These are phyloP conservation scores for Ampelocalamus luodianensis DNA, from an alignment of 176 grass and related monocot species.

Conservation along the genomic window DNA sequence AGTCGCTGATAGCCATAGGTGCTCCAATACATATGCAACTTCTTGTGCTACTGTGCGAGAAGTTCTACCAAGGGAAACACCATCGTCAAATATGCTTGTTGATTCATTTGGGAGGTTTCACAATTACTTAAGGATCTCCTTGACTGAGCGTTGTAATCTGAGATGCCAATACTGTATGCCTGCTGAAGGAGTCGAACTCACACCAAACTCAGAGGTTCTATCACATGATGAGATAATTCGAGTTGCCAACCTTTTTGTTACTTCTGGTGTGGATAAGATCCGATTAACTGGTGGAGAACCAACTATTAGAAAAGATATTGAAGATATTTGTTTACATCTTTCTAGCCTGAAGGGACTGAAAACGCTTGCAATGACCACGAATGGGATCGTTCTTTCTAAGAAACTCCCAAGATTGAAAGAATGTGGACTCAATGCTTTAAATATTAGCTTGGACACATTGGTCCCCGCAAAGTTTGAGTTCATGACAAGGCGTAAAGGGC, in stretches of 20 bases:
- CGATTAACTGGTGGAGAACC: constrained; percentile 86
- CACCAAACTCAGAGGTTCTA: constrained; percentile 70
- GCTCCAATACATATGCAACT: constrained; percentile 48
- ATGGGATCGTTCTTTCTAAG: constrained; percentile 79
- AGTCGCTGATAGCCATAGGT: background rate
- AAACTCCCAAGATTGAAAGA: constrained; percentile 91
- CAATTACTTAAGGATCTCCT: constrained; percentile 83
- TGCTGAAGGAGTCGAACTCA: constrained; percentile 79
- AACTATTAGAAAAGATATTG: constrained; percentile 87
- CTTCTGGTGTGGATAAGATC: constrained; percentile 90
- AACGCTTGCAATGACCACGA: constrained; percentile 91
- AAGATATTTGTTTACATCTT: constrained; percentile 86
- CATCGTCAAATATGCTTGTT: constrained; percentile 65
- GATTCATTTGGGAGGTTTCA: constrained; percentile 93
- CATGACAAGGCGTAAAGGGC: constrained; percentile 94
- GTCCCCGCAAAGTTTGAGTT: constrained; percentile 95
- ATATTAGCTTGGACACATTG: constrained; percentile 95
- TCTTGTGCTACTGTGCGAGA: constrained; percentile 48
- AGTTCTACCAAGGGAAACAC: constrained; percentile 29
- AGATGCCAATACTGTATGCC: constrained; percentile 95
- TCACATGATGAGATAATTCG: constrained; percentile 74
- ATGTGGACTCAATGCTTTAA: constrained; percentile 82
- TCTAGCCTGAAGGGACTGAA: constrained; percentile 79
- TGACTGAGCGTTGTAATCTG: constrained; percentile 86
- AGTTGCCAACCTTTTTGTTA: constrained; percentile 70